Base-by-base conservation (phyloP, 1,284 basidiomycete species). In the Uromyces viciae-fabae region DNA sequence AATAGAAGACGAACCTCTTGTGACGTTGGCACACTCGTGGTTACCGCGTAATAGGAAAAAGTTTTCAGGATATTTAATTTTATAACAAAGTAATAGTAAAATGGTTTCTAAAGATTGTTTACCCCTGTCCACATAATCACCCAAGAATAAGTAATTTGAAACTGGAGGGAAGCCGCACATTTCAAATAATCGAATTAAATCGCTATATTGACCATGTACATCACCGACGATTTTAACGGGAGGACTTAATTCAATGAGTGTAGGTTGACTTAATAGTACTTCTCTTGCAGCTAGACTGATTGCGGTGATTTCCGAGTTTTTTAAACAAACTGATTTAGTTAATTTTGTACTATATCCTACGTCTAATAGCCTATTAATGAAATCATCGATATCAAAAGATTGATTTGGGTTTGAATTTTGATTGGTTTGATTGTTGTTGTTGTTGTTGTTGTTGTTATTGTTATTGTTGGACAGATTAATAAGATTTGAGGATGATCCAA, bases 211-310 rank as follows among this genome's bases (percentile, higher is more conserved):
- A 4, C 97, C 97, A 86, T 99, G 97, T 3, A 98, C 95, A 87
- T 99, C 97, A 40, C 97, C 97, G 19, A 99, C 96, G 83, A 99
- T 98, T 90, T 99, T 99, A 84, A 99, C 97, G 14, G 97, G 96
- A 9, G 97, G 97, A 31, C 93, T 94, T 72, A 99, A 90, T 87
- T 99, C 97, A 85, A 99, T 93, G 82, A 99, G 91, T 0, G 97
- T 98, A 11, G 97, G 97, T 86, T 99, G 97, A 84, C 90, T 92
- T 83, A 99, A 91, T 86, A 99, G 96, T 75, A 99, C 93, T 84
- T 99, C 97, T 79, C 96, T 91, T 31, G 95, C 96, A n/a, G 96
- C 94, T 83, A 93, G 91, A 87, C 97, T 99, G 82, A 99, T 93
- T 56, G 93, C 92, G 22, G 92, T 92, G 85, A 99, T 98, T 88